Conservation (phyloP, 2,329 filamentous ascomycete species). For the Botrytis cinerea region DNA sequence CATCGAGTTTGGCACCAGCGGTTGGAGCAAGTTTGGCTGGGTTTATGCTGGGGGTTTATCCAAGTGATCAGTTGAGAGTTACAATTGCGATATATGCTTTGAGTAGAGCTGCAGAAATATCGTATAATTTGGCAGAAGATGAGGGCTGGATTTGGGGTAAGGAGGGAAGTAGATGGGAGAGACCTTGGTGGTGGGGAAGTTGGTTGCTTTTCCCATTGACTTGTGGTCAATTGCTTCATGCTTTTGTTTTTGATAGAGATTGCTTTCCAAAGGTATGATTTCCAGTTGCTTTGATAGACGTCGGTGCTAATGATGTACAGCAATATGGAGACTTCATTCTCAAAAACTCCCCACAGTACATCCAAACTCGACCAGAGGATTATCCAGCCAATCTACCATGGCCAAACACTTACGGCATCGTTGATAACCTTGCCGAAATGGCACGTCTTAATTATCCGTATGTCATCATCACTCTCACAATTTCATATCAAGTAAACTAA, state of each 20-base stretch:
- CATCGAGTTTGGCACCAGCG: slow-evolving; percentile 80
- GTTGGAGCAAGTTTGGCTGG: slow-evolving; percentile 89
- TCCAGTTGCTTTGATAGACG: slow-evolving; percentile 36
- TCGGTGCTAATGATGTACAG: slow-evolving; percentile 29
- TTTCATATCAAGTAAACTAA: slow-evolving; percentile 30
- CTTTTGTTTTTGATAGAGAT: slow-evolving; percentile 75
- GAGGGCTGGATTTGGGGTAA: slow-evolving; percentile 68
- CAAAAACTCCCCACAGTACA: slow-evolving; percentile 73
- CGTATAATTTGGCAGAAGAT: slow-evolving; percentile 80
- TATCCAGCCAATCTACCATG: slow-evolving; percentile 69
- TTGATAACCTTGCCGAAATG: slow-evolving; percentile 80
- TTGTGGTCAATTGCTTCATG: slow-evolving; percentile 74
- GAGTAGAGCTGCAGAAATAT: slow-evolving; percentile 80
- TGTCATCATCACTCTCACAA: slow-evolving; percentile 42
- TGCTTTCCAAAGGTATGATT: slow-evolving; percentile 62
- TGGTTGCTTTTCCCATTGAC: slow-evolving; percentile 79
- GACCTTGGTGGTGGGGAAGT: slow-evolving; percentile 82
- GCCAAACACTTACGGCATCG: slow-evolving; percentile 74
- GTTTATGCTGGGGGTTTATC: slow-evolving; percentile 74
- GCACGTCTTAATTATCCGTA: slow-evolving; percentile 82
- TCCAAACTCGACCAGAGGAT: slow-evolving; percentile 69
- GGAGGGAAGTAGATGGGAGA: slow-evolving; percentile 56
- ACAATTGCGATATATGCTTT: slow-evolving; percentile 80
- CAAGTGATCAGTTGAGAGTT: slow-evolving; percentile 69
- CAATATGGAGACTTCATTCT: slow-evolving; percentile 66